These are phyloP conservation scores for Trypanosoma caninum DNA, from an alignment of 208 protist genomes.

Conservation along the genomic window DNA sequence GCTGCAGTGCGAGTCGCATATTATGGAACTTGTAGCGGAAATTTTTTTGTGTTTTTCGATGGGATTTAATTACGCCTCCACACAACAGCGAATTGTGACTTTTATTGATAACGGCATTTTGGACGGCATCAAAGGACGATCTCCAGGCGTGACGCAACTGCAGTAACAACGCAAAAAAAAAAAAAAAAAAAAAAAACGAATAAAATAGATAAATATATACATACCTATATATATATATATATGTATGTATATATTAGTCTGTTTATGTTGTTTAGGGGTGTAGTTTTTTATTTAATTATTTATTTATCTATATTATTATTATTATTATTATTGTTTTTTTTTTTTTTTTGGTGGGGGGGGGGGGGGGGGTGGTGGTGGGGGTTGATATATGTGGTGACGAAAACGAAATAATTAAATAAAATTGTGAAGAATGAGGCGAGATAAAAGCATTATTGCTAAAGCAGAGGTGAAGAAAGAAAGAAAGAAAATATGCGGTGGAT, in stretches of 20 bases:
- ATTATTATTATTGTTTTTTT: neutral
- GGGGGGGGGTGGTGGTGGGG: neutral
- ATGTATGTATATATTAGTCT: neutral
- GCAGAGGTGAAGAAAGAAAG: too few species aligned
- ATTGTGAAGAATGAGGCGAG: too few species aligned
- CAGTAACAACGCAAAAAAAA: slow-evolving; percentile 24
- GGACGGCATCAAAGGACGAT: slow-evolving; percentile 78
- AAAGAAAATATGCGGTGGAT: too few species aligned
- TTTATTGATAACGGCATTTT: slow-evolving; percentile 87
- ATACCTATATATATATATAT: slow-evolving; percentile 10
- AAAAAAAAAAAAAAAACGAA: neutral
- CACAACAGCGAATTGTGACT: slow-evolving; percentile 80
- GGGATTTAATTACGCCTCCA: slow-evolving; percentile 56
- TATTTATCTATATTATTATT: too few species aligned
- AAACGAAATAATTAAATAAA: too few species aligned
- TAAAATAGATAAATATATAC: neutral
- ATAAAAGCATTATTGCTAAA: too few species aligned
- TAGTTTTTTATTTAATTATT: too few species aligned
- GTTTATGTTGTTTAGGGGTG: too few species aligned
- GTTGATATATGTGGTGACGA: neutral
- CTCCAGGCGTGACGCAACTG: slow-evolving; percentile 75
- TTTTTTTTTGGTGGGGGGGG: neutral
- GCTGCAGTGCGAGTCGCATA: slow-evolving; percentile 49
- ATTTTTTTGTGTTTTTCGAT: slow-evolving; percentile 65
- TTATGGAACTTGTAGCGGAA: slow-evolving; percentile 62